Evolutionary conservation across 768 basidiomycete species (phyloP).

Genomic region (Chalciporus pseudorubinellus): DNA sequence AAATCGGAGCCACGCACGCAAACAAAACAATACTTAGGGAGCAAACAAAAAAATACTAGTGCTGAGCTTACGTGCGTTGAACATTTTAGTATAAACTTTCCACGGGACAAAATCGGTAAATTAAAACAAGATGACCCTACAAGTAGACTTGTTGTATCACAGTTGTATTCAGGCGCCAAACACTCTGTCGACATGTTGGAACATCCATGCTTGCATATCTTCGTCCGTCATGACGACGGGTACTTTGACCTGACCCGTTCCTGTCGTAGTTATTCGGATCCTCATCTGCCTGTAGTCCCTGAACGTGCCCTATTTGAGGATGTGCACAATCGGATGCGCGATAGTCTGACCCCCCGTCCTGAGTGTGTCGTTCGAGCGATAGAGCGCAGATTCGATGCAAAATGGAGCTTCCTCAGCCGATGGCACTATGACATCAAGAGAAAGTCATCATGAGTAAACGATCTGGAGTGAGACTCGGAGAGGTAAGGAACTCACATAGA

Average conservation of each 20-base stretch:
- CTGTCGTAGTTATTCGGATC: conserved; percentile 6
- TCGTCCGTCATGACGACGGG: conserved; percentile 17
- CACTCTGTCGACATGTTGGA: conserved; percentile 6
- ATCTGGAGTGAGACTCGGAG: background rate
- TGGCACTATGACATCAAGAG: background rate
- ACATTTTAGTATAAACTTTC: too few relatives aligned
- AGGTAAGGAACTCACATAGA: conserved; percentile 3
- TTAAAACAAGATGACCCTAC: too few relatives aligned
- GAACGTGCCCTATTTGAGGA: conserved; percentile 18
- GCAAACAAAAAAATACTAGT: too few relatives aligned
- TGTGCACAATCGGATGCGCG: conserved; percentile 10
- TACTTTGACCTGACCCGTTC: conserved; percentile 19
- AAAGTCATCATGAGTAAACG: background rate
- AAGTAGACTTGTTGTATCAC: background rate
- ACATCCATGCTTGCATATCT: conserved; percentile 14
- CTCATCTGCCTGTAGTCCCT: conserved; percentile 13
- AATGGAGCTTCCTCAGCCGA: conserved; percentile 2
- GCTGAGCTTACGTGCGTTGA: too few relatives aligned
- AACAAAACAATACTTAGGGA: too few relatives aligned
- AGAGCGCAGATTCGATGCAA: conserved; percentile 5
- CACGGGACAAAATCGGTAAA: too few relatives aligned
- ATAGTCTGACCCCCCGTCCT: background rate
- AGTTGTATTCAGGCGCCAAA: background rate
- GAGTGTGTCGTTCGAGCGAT: conserved; percentile 5
- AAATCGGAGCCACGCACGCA: too few relatives aligned